A percentile compares a stretch with the other conserved stretches of the same genome.
phyloP scores from a whole-genome alignment of 495 filamentous ascomycete genomes.

The Parathielavia appendiculata region DNA sequence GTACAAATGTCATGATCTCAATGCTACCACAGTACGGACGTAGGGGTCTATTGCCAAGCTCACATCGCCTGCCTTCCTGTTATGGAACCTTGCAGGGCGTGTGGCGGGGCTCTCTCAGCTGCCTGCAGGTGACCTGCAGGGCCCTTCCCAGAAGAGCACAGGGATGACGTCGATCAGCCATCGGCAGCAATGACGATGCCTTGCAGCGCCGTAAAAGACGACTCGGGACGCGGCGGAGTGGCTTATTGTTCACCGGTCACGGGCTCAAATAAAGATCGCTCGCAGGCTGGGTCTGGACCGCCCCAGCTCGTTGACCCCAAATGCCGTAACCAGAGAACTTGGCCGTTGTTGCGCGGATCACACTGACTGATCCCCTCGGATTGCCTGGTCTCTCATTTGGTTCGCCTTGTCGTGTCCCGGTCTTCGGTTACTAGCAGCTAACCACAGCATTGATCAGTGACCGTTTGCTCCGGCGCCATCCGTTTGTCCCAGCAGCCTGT shows the following conservation, averaged over 20 bases:
- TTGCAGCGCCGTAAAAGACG: background rate
- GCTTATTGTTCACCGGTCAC: slow-evolving; percentile 8
- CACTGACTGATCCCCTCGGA: slow-evolving; percentile 3
- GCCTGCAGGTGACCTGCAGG: slow-evolving; percentile 17
- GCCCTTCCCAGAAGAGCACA: background rate
- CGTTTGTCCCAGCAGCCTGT: background rate
- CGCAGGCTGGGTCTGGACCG: background rate
- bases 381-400: background rate
- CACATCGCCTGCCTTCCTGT: too few relatives aligned
- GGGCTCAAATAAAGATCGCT: background rate
- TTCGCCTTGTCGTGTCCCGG: background rate
- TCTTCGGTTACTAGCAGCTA: background rate
- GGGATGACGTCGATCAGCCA: slow-evolving; percentile 19
- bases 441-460: background rate
- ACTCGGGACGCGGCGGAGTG: background rate
- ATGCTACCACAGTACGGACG: too few relatives aligned
- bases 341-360: slow-evolving; percentile 15
- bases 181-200: background rate
- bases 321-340: slow-evolving; percentile 6
- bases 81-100: too few relatives aligned
- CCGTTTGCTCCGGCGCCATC: background rate
- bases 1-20: too few relatives aligned
- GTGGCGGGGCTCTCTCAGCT: slow-evolving; percentile 3
- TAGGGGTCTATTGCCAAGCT: too few relatives aligned
- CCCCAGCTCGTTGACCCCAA: background rate